These are phyloP conservation scores for Ganoderma sinense DNA, from an alignment of 1,284 basidiomycete species.

Conservation along the genomic window DNA sequence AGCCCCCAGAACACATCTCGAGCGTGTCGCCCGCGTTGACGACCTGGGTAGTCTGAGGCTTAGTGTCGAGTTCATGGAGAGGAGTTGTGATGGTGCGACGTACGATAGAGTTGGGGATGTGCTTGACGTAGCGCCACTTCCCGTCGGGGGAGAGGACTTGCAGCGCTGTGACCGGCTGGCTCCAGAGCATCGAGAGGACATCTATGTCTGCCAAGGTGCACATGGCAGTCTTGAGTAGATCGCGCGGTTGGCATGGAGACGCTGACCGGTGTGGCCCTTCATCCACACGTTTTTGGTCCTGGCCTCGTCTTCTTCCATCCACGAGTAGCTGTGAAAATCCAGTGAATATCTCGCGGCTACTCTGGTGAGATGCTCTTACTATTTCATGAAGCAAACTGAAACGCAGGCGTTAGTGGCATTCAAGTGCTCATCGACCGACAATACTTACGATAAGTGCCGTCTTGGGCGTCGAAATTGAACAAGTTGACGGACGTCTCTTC, in stretches of 20 bases:
- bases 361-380: slow-evolving; percentile 32
- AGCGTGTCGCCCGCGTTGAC: slow-evolving; percentile 53
- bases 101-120: slow-evolving; percentile 65
- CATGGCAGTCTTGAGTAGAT: not conserved
- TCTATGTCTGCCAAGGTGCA: slow-evolving; percentile 46
- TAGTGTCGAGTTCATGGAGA: too few relatives aligned
- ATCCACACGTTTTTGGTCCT: slow-evolving; percentile 65
- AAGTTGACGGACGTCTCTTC: slow-evolving; percentile 43
- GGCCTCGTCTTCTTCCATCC: slow-evolving; percentile 54
- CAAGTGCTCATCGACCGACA: too few relatives aligned
- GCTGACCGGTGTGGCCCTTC: slow-evolving; percentile 46
- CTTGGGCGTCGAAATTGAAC: slow-evolving; percentile 36
- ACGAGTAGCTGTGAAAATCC: slow-evolving; percentile 37
- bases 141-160: slow-evolving; percentile 61
- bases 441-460: slow-evolving; percentile 40
- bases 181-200: slow-evolving; percentile 61
- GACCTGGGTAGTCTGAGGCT: slow-evolving; percentile 31
- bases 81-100: slow-evolving; percentile 10
- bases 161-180: slow-evolving; percentile 63
- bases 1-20: slow-evolving; percentile 52
- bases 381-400: slow-evolving; percentile 45
- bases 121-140: slow-evolving; percentile 64
- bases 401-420: not conserved
- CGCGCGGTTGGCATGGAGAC: too few relatives aligned
- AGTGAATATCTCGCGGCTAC: not conserved